phyloP scores from a whole-genome alignment of 1,139 yeast genomes.

The Hemisphaericaspora subhashii region DNA sequence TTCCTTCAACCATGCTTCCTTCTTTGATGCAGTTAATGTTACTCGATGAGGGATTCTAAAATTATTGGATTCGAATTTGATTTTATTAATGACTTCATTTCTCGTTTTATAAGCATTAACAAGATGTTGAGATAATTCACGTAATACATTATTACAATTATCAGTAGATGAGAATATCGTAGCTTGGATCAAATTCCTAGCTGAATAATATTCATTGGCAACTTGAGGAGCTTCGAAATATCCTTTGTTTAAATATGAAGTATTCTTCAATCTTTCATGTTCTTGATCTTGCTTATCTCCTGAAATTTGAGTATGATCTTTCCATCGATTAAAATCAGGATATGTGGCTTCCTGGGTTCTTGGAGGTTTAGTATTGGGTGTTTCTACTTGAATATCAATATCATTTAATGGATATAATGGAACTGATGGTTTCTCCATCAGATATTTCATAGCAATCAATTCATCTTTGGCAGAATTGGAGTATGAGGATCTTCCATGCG shows the following conservation, averaged over 20 bases:
- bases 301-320: constrained; percentile 55
- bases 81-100: constrained; percentile 66
- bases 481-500: constrained; percentile 26
- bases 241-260: constrained; percentile 42
- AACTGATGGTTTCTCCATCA: constrained; percentile 36
- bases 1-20: constrained; percentile 82
- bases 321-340: constrained; percentile 85
- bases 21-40: constrained; percentile 81
- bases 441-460: constrained; percentile 35
- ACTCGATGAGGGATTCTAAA: constrained; percentile 85
- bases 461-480: constrained; percentile 34
- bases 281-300: constrained; percentile 25
- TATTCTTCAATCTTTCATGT: constrained; percentile 28
- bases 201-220: constrained; percentile 48
- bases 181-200: constrained; percentile 52
- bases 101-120: constrained; percentile 61
- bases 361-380: constrained; percentile 7
- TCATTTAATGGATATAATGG: constrained; percentile 39
- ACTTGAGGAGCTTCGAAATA: constrained; percentile 60
- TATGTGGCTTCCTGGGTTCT: constrained; percentile 28
- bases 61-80: constrained; percentile 49
- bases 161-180: constrained; percentile 41
- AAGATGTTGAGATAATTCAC: constrained; percentile 50
- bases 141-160: constrained; percentile 38
- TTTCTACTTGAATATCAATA: constrained; percentile 10